Evolutionary conservation across 106 monocot genomes (phyloP).

Genomic region (Apostasia ramifera): DNA sequence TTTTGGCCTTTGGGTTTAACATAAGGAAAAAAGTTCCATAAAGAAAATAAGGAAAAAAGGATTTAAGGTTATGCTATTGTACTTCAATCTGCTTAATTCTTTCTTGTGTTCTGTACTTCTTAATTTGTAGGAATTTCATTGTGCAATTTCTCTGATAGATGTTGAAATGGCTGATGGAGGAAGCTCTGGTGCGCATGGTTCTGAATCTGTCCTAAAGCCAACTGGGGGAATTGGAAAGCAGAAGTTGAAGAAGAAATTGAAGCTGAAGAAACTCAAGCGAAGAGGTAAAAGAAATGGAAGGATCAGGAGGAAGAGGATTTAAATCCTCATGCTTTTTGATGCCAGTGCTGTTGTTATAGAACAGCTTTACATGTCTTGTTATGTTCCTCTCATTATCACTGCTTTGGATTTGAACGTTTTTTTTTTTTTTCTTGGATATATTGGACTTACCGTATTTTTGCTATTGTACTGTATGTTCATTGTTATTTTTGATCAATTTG

Average conservation of each 20-base stretch:
- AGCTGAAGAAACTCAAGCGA: slow-evolving; percentile 33
- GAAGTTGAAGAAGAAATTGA: slow-evolving; percentile 20
- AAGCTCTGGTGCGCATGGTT: not conserved
- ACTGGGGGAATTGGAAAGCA: slow-evolving; percentile 43
- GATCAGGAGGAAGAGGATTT: slow-evolving; percentile 14
- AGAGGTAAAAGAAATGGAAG: slow-evolving; percentile 21
- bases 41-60: too few relatives aligned
- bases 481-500: too few relatives aligned
- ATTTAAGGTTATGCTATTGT: not conserved
- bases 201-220: slow-evolving; percentile 34
- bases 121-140: not conserved
- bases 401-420: too few relatives aligned
- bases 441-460: too few relatives aligned
- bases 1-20: not conserved
- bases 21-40: not conserved
- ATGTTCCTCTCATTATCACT: too few relatives aligned
- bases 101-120: not conserved
- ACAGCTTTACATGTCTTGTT: too few relatives aligned
- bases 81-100: not conserved
- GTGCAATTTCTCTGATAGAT: slow-evolving; percentile 18
- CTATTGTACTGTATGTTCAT: too few relatives aligned
- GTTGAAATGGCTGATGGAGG: slow-evolving; percentile 54
- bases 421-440: too few relatives aligned
- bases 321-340: not conserved
- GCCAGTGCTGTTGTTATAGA: too few relatives aligned